Percentiles rank a stretch among this genome's conserved stretches.
Conservation (phyloP, 768 basidiomycete genomes). For the Trametes meyenii region DNA sequence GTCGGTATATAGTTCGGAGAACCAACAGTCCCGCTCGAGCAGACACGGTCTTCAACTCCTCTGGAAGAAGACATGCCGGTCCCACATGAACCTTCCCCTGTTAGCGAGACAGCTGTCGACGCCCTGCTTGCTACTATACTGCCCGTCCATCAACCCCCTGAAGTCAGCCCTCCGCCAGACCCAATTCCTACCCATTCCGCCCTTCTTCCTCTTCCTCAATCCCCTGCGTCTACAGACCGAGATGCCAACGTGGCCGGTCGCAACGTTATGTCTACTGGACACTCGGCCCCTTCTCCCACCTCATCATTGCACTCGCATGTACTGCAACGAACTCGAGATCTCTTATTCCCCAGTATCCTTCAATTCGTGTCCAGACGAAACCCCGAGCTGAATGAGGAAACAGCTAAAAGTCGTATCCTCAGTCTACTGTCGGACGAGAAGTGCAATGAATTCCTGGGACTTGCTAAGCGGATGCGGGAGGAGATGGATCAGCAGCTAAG, state of each 20-base stretch:
- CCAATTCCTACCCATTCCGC: too few species aligned
- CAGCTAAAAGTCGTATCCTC: conserved; percentile 14
- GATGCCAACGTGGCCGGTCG: neutral
- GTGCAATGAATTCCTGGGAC: conserved; percentile 24
- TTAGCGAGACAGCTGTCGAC: neutral
- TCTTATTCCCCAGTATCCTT: conserved; percentile 16
- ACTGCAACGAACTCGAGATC: conserved; percentile 14
- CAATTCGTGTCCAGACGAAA: conserved; percentile 11
- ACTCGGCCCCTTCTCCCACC: neutral
- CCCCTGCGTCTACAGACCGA: neutral
- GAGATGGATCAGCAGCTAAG: conserved; percentile 11
- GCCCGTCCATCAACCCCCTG: neutral
- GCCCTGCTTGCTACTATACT: conserved; percentile 2
- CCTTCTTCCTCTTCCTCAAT: neutral
- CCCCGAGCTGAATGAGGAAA: conserved; percentile 15
- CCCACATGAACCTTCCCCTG: neutral
- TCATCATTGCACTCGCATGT: neutral
- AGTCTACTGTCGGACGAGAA: conserved; percentile 25
- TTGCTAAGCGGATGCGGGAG: conserved; percentile 19
- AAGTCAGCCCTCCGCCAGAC: neutral
- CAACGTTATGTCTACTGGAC: neutral
- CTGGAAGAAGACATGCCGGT: too few species aligned
- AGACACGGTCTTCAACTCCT: neutral
- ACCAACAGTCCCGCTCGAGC: neutral
- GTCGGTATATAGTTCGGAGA: conserved; percentile 8